Conservation (phyloP, 768 basidiomycete genomes). For the Amanita polypyramis region DNA sequence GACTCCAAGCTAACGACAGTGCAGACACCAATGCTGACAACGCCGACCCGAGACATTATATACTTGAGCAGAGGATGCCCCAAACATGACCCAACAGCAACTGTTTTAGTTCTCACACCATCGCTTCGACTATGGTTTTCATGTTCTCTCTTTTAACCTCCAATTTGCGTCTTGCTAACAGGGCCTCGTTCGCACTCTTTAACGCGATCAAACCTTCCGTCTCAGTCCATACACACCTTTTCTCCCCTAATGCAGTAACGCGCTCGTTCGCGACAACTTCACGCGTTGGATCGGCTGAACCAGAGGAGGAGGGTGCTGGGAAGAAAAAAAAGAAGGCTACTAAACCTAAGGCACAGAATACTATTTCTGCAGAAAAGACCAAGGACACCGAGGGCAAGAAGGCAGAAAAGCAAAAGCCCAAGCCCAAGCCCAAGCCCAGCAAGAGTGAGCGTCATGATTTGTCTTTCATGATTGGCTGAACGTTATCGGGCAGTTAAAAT, state of each 20-base stretch:
- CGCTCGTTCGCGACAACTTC: conserved; percentile 2
- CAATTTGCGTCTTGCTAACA: not conserved
- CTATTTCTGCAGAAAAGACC: conserved; percentile 2
- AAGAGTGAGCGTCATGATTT: not conserved
- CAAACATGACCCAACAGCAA: conserved; percentile 1
- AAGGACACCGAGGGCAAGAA: not conserved
- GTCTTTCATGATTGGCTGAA: not conserved
- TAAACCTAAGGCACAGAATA: too few relatives aligned
- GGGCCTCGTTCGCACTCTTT: not conserved
- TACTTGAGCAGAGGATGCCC: not conserved
- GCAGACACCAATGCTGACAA: not conserved
- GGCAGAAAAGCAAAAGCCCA: too few relatives aligned
- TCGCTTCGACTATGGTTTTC: not conserved
- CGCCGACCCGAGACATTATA: too few relatives aligned
- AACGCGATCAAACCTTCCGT: not conserved
- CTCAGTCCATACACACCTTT: not conserved
- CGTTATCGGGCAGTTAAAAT: not conserved
- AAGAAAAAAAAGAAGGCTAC: not conserved
- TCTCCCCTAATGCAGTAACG: not conserved
- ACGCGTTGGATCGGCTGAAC: not conserved
- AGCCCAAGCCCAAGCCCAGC: not conserved
- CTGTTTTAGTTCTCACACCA: not conserved
- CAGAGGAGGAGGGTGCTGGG: not conserved
- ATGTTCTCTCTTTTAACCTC: not conserved
- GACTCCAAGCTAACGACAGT: not conserved